Evolutionary conservation across 768 basidiomycete genomes (phyloP).

Genomic region (Holtermanniella nyarrowii): DNA sequence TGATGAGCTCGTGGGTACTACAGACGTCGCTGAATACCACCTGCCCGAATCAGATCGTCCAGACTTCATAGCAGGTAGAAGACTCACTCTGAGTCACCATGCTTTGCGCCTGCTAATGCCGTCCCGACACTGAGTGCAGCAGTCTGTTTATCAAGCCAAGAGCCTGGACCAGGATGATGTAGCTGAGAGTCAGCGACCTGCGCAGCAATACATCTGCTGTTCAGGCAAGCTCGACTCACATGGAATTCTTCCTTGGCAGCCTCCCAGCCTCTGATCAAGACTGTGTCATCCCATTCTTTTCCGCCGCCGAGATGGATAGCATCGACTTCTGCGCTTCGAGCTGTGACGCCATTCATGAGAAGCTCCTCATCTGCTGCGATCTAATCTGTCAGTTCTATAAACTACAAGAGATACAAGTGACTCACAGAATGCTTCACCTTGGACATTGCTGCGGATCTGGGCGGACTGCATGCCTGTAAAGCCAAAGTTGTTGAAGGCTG

Average conservation of each 20-base stretch:
- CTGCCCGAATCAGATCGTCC: neutral
- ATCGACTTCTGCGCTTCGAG: too few relatives aligned
- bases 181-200: conserved; percentile 2
- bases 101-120: conserved; percentile 18
- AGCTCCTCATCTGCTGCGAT: too few relatives aligned
- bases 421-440: too few relatives aligned
- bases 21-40: neutral
- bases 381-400: too few relatives aligned
- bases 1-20: neutral
- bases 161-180: conserved; percentile 34
- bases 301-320: neutral
- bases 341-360: too few relatives aligned
- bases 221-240: conserved; percentile 15
- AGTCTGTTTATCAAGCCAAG: conserved; percentile 38
- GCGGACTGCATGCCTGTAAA: too few relatives aligned
- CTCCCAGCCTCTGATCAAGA: conserved; percentile 32
- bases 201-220: too few relatives aligned
- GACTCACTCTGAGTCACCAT: conserved; percentile 21
- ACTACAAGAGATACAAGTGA: too few relatives aligned
- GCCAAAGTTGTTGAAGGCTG: too few relatives aligned
- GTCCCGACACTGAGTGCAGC: conserved; percentile 29
- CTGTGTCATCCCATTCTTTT: conserved; percentile 38
- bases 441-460: too few relatives aligned
- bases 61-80: neutral
- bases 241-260: conserved; percentile 37